A percentile compares a stretch with the other conserved stretches of the same genome.
Evolutionary conservation across 257 asterid species (phyloP).

Genomic region (Avicennia marina): DNA sequence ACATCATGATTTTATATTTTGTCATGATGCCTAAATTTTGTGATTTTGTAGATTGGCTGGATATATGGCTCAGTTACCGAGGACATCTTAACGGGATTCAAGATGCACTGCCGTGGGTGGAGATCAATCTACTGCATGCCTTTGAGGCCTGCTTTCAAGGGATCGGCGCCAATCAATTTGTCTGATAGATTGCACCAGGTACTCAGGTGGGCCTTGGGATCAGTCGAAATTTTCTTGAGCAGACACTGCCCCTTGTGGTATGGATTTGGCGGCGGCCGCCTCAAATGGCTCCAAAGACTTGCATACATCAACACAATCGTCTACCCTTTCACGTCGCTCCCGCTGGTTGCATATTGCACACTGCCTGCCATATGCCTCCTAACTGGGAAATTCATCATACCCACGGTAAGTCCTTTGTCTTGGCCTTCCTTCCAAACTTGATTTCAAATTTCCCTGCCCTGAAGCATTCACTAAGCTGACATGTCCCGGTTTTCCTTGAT

Average conservation of each 20-base stretch:
- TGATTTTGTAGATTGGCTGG: slow-evolving; percentile 79
- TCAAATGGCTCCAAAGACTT: slow-evolving; percentile 80
- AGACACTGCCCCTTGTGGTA: slow-evolving; percentile 97
- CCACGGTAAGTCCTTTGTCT: too few relatives aligned
- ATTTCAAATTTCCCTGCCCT: not conserved
- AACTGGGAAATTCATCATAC: slow-evolving; percentile 92
- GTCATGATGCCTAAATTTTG: not conserved
- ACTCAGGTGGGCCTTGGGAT: slow-evolving; percentile 94
- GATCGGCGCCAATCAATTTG: slow-evolving; percentile 96
- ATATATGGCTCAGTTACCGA: slow-evolving; percentile 96
- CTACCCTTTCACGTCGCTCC: slow-evolving; percentile 95
- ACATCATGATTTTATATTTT: too few relatives aligned
- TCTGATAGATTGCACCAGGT: slow-evolving; percentile 97
- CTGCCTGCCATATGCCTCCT: slow-evolving; percentile 90
- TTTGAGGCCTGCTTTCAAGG: slow-evolving; percentile 90
- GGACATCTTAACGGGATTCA: slow-evolving; percentile 95
- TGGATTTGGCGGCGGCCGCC: slow-evolving; percentile 92
- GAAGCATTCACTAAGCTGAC: not conserved
- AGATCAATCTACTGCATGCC: slow-evolving; percentile 98
- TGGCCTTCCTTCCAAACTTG: not conserved
- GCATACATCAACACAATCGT: slow-evolving; percentile 92
- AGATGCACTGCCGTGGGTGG: slow-evolving; percentile 99
- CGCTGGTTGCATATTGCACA: slow-evolving; percentile 78
- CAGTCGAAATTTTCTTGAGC: slow-evolving; percentile 91
- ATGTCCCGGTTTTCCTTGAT: slow-evolving; percentile 3